These are phyloP conservation scores for Cladosporium cucumerinum DNA, from an alignment of 2,329 filamentous ascomycete genomes.

Conservation along the genomic window DNA sequence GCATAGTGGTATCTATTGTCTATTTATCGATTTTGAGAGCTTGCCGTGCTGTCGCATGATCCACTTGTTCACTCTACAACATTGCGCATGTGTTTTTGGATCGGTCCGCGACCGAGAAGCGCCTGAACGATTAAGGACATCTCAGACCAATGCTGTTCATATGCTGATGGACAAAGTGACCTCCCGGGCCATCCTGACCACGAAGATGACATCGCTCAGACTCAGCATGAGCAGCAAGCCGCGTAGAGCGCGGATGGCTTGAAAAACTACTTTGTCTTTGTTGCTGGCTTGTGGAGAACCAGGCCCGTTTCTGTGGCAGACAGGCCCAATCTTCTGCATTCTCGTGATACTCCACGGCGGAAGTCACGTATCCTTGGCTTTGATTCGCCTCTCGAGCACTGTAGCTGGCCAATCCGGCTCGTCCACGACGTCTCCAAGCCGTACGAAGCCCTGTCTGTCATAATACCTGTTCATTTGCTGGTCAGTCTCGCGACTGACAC, in stretches of 20 bases:
- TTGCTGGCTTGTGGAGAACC: not conserved
- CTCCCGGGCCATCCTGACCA: not conserved
- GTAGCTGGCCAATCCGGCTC: conserved; percentile 19
- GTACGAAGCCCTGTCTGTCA: conserved; percentile 21
- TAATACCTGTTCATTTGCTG: conserved; percentile 17
- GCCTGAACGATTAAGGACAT: not conserved
- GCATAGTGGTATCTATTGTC: not conserved
- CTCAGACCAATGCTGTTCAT: not conserved
- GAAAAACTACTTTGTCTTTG: not conserved
- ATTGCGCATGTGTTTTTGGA: not conserved
- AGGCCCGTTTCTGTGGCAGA: not conserved
- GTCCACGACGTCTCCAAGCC: conserved; percentile 17
- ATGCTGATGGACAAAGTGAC: too few species aligned
- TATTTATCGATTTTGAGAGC: not conserved
- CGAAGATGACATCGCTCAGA: not conserved
- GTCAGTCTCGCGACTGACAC: not conserved
- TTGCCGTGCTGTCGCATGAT: not conserved
- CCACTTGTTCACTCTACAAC: not conserved
- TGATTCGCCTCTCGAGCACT: conserved; percentile 17
- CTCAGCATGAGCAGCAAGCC: not conserved
- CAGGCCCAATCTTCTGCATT: not conserved
- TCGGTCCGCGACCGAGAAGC: not conserved
- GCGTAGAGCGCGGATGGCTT: not conserved
- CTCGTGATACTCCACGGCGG: not conserved
- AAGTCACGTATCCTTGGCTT: not conserved